A percentile compares a stretch with the other conserved stretches of the same genome.
These are phyloP conservation scores for Ensete glaucum DNA, from an alignment of 176 grass and related monocot genomes.

Conservation along the genomic window DNA sequence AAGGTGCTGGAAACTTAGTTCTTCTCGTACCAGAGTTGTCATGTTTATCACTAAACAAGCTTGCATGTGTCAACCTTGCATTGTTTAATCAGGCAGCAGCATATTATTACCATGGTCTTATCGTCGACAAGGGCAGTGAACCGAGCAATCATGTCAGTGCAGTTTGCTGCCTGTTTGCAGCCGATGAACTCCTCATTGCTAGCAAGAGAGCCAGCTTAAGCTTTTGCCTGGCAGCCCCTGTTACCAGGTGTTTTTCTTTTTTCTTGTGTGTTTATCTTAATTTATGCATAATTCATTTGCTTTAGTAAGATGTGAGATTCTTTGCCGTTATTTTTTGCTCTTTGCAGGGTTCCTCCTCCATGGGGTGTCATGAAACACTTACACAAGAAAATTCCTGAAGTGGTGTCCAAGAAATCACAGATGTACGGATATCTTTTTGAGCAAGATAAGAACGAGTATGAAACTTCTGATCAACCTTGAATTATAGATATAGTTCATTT, in stretches of 20 bases:
- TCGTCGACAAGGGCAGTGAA: slow-evolving; percentile 67
- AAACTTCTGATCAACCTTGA: not conserved
- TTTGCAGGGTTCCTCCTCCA: slow-evolving; percentile 54
- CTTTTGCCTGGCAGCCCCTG: slow-evolving; percentile 76
- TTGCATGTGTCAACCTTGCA: slow-evolving; percentile 11
- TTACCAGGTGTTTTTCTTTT: slow-evolving; percentile 46
- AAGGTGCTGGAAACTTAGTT: slow-evolving; percentile 44
- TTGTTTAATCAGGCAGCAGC: slow-evolving; percentile 50
- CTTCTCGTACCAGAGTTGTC: not conserved
- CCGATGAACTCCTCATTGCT: slow-evolving; percentile 58
- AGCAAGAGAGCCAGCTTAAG: slow-evolving; percentile 85
- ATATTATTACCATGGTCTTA: slow-evolving; percentile 84
- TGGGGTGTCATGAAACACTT: slow-evolving; percentile 97
- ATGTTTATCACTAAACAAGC: slow-evolving; percentile 5
- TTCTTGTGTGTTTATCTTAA: not conserved
- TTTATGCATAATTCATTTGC: not conserved
- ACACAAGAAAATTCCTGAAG: slow-evolving; percentile 87
- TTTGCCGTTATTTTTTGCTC: slow-evolving; percentile 2
- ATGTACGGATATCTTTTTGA: slow-evolving; percentile 70
- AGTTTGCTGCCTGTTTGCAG: slow-evolving; percentile 76
- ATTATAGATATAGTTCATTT: not conserved
- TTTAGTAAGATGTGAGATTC: not conserved
- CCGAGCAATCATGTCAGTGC: slow-evolving; percentile 54
- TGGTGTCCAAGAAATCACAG: slow-evolving; percentile 60
- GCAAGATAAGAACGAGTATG: slow-evolving; percentile 63